A percentile compares a stretch with the other conserved stretches of the same genome.
phyloP scores from a whole-genome alignment of 164 flowering plant genomes.

The Stephania cephalantha region DNA sequence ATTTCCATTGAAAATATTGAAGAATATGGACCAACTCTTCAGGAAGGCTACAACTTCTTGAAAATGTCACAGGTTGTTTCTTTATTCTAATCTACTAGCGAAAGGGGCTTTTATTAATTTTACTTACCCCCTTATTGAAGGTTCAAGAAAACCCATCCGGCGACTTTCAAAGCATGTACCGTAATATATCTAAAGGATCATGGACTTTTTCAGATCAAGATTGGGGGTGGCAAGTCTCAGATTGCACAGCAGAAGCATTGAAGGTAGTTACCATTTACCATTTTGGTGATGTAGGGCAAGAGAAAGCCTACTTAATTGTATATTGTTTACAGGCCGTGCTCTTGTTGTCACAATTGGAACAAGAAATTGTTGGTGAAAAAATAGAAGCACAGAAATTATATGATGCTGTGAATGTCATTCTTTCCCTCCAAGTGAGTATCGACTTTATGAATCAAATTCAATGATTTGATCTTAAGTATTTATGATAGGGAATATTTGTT shows the following conservation, averaged over 20 bases:
- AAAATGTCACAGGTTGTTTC: conserved; percentile 30
- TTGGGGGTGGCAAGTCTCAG: conserved; percentile 76
- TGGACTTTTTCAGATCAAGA: conserved; percentile 84
- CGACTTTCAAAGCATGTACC: conserved; percentile 52
- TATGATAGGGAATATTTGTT: neutral
- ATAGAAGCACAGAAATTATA: conserved; percentile 29
- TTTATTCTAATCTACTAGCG: neutral
- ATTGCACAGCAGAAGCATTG: conserved; percentile 79
- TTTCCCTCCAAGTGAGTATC: conserved; percentile 60
- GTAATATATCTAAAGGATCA: conserved; percentile 78
- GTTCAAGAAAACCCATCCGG: conserved; percentile 52
- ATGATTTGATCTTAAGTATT: neutral
- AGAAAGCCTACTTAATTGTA: neutral
- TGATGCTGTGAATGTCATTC: conserved; percentile 61
- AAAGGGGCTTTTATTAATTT: neutral
- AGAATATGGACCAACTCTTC: conserved; percentile 25
- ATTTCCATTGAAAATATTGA: conserved; percentile 23
- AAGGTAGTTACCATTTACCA: conserved; percentile 31
- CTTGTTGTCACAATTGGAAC: conserved; percentile 33
- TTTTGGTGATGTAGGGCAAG: neutral
- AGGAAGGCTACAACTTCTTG: conserved; percentile 28
- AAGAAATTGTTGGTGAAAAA: conserved; percentile 43
- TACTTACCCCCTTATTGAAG: conserved; percentile 19
- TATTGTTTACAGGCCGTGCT: conserved; percentile 33
- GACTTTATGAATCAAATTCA: neutral